Base-by-base conservation (phyloP, 345 rosid genomes). In the Salix viminalis region DNA sequence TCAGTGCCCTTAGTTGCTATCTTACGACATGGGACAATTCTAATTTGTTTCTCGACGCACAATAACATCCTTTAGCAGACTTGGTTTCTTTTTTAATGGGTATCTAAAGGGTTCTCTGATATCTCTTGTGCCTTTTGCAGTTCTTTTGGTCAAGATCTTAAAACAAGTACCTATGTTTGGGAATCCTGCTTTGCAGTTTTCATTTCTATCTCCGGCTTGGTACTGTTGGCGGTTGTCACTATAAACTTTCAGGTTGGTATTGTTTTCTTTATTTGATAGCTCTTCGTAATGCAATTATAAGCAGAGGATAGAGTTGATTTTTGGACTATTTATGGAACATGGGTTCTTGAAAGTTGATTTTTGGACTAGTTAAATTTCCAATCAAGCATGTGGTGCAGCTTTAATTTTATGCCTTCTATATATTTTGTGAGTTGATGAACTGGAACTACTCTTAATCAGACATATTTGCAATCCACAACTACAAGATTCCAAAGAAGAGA, bases 221-320 rank as follows among this genome's bases (percentile, higher is more conserved):
- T 92, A 12, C 76, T 92, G 54, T 91, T 92, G 80, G 80, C 91
- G 2, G 83, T 92, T 81, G 89, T 92, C 72, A 89, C 91, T 14
- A 92, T 94, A 76, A 91, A 92, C 73, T 91, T 92, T 95, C 97
- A 92, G 97, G 97, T 92, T 71, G n/a, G 85, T 83, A 14, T 56
- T 30, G 3, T 9, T 10, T 18, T 75, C 52, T 15, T 24, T 58
- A 16, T 78, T 66, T 73, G 9, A 24, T 58, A 32, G 26, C 39
- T 52, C 16, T 71, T 71, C 16, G 50, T n/a, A 23, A 67, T 36
- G 71, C 36, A 52, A 65, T 65, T 18, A 48, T 50, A 30, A 18
- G 19, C 2, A 18, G n/a, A 21, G 62, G 19, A 30, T 60, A 54
- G 15, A 52, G 15, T 42, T 21, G 19, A 41, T 30, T 30, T 30